Conservation (phyloP, 2,329 filamentous ascomycete species). For the Talaromyces rugulosus region DNA sequence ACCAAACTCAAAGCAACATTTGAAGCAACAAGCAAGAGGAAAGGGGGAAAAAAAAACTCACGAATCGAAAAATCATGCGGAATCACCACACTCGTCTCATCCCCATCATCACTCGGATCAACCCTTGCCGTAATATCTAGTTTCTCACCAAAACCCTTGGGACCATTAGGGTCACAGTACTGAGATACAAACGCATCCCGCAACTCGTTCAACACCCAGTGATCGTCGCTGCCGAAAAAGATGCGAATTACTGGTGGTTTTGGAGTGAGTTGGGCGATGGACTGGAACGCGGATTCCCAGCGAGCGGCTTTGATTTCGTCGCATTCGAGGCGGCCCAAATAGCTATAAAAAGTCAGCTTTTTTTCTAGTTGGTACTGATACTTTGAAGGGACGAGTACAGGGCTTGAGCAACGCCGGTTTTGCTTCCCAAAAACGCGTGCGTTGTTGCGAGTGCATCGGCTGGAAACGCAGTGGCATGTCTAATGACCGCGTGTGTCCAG, state of each 20-base stretch:
- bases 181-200: conserved; percentile 9
- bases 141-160: neutral
- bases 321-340: conserved; percentile 3
- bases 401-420: conserved; percentile 10
- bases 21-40: neutral
- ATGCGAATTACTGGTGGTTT: conserved; percentile 2
- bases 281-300: conserved; percentile 9
- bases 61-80: conserved; percentile 15
- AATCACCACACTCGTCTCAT: conserved; percentile 13
- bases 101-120: conserved; percentile 12
- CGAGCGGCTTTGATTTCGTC: conserved; percentile 6
- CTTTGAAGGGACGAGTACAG: neutral
- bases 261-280: neutral
- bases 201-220: conserved; percentile 9
- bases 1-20: neutral
- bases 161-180: conserved; percentile 4
- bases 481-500: conserved; percentile 4
- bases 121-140: conserved; percentile 7
- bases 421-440: conserved; percentile 6
- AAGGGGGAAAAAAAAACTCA: neutral
- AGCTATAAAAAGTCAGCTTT: conserved; percentile 1
- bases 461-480: conserved; percentile 7
- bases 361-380: neutral
- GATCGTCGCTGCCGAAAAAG: conserved; percentile 11
- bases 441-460: conserved; percentile 5